Conservation (phyloP, 2,329 filamentous ascomycete genomes). For the Penicillium fuscoglaucum region DNA sequence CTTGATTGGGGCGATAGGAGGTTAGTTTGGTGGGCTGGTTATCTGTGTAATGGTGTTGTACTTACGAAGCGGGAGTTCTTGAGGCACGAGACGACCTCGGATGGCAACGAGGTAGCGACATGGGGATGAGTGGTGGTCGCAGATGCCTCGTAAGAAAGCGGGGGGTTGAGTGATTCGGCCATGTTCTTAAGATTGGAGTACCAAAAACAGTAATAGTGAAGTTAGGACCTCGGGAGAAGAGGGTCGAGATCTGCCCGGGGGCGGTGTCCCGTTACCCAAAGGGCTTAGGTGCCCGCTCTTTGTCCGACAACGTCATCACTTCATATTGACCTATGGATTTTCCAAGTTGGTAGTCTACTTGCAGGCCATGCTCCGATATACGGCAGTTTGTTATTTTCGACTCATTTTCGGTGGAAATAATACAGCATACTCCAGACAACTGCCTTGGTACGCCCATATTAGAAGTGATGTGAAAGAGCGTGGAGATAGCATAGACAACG, state of each 20-base stretch:
- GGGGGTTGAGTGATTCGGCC: slow-evolving; percentile 58
- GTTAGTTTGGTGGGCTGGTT: not conserved
- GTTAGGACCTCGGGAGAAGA: not conserved
- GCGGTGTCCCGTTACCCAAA: slow-evolving; percentile 15
- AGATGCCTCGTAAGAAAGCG: slow-evolving; percentile 73
- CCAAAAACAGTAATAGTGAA: slow-evolving; percentile 9
- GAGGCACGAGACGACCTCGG: slow-evolving; percentile 84
- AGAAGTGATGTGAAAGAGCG: not conserved
- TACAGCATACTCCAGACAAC: not conserved
- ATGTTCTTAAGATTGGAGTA: slow-evolving; percentile 27
- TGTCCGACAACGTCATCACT: slow-evolving; percentile 10
- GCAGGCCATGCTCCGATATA: not conserved
- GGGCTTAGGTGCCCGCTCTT: not conserved
- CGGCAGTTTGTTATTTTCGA: not conserved
- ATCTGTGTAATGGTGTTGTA: slow-evolving; percentile 16
- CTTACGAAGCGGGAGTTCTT: slow-evolving; percentile 92
- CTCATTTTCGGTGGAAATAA: not conserved
- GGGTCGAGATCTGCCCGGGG: slow-evolving; percentile 12
- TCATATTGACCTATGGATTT: not conserved
- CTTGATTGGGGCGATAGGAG: slow-evolving; percentile 47
- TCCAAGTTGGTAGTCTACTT: not conserved
- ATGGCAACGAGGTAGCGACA: slow-evolving; percentile 68
- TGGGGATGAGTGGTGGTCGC: slow-evolving; percentile 71
- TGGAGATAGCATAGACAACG: not conserved
- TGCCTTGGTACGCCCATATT: not conserved